phyloP scores from a whole-genome alignment of 2,329 filamentous ascomycete species.

The Fusarium sp. region DNA sequence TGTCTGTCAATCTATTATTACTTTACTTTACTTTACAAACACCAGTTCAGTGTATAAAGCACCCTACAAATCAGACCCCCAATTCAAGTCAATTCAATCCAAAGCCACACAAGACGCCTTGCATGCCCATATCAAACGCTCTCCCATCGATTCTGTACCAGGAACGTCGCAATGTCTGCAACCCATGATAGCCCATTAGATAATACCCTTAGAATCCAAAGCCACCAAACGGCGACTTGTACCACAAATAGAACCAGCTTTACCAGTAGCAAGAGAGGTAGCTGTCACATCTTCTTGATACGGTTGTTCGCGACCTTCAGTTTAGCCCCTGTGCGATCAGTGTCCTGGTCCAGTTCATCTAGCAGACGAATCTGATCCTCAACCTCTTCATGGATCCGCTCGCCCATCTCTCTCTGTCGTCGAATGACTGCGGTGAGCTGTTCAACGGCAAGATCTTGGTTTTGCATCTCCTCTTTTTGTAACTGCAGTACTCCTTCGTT shows the following conservation, averaged over 20 bases:
- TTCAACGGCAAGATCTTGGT: constrained; percentile 79
- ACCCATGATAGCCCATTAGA: constrained; percentile 43
- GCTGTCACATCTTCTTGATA: constrained; percentile 70
- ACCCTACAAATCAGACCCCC: not conserved
- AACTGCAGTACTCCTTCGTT: constrained; percentile 79
- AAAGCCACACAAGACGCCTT: constrained; percentile 31
- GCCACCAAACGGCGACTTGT: constrained; percentile 47
- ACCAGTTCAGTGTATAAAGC: not conserved
- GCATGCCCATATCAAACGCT: constrained; percentile 22
- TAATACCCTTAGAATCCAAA: constrained; percentile 43
- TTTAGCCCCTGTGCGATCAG: constrained; percentile 73
- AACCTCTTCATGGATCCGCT: constrained; percentile 79
- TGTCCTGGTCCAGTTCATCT: constrained; percentile 72
- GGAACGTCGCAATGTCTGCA: constrained; percentile 41
- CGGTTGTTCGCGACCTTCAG: constrained; percentile 79
- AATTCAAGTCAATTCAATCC: constrained; percentile 8
- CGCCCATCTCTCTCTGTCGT: constrained; percentile 80
- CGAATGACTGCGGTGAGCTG: constrained; percentile 75
- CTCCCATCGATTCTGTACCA: constrained; percentile 34
- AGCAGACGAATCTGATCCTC: constrained; percentile 77
- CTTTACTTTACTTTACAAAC: not conserved
- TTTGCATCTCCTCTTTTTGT: constrained; percentile 77
- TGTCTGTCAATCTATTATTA: constrained; percentile 1
- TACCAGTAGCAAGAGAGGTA: constrained; percentile 40
- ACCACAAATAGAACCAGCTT: constrained; percentile 44